phyloP scores from a whole-genome alignment of 2,329 filamentous ascomycete genomes.

The Pestalotiopsis sp. region DNA sequence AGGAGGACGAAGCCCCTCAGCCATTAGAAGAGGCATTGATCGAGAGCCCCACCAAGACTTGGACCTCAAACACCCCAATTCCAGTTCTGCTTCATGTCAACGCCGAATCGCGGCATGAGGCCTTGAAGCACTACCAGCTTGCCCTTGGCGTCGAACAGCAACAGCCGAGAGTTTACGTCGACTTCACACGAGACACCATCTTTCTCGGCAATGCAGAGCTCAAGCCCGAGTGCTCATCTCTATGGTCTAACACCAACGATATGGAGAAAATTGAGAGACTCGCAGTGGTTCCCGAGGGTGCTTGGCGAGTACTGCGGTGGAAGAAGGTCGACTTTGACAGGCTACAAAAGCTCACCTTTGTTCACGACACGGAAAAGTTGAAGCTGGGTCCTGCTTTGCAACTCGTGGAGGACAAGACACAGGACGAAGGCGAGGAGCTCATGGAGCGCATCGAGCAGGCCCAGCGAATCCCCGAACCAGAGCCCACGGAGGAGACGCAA shows the following conservation, averaged over 20 bases:
- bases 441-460: constrained; percentile 23
- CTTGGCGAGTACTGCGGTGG: constrained; percentile 32
- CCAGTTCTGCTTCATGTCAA: constrained; percentile 35
- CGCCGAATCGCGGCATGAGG: constrained; percentile 33
- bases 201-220: constrained; percentile 33
- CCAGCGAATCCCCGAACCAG: constrained; percentile 8
- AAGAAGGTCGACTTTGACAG: constrained; percentile 27
- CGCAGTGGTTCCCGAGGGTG: constrained; percentile 33
- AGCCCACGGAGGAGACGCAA: background rate
- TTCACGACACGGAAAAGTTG: constrained; percentile 29
- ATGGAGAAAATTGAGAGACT: constrained; percentile 27
- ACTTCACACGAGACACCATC: constrained; percentile 32
- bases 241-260: constrained; percentile 30
- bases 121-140: constrained; percentile 31
- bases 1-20: constrained; percentile 13
- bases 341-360: constrained; percentile 33
- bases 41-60: constrained; percentile 23
- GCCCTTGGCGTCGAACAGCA: constrained; percentile 26
- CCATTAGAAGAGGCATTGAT: constrained; percentile 29
- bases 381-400: constrained; percentile 25
- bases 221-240: constrained; percentile 26
- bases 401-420: constrained; percentile 28
- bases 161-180: constrained; percentile 31
- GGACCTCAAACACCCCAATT: constrained; percentile 32
- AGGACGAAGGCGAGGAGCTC: constrained; percentile 22